These are phyloP conservation scores for Tilletiaria anomala DNA, from an alignment of 1,284 basidiomycete genomes.

Conservation along the genomic window DNA sequence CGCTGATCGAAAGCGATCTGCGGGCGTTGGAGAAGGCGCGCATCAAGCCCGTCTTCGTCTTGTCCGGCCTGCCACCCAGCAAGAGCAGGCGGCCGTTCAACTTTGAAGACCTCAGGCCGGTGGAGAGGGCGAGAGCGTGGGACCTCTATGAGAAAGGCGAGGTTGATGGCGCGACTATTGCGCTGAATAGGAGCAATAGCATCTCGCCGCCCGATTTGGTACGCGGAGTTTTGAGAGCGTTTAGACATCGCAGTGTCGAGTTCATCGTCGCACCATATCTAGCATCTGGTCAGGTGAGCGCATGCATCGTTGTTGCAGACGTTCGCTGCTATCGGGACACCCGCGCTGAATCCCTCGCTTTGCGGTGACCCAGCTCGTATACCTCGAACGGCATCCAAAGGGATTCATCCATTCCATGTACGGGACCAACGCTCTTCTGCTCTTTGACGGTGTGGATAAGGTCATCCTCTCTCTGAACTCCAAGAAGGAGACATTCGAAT, in stretches of 20 bases:
- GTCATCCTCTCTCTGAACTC: constrained; percentile 66
- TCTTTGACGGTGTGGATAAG: constrained; percentile 73
- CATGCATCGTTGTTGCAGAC: constrained; percentile 4
- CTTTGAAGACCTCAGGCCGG: constrained; percentile 29
- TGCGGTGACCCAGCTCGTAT: constrained; percentile 56
- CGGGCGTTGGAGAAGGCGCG: constrained; percentile 72
- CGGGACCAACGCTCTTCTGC: constrained; percentile 72
- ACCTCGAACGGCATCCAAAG: constrained; percentile 81
- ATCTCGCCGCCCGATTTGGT: constrained; percentile 59
- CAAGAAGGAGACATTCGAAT: constrained; percentile 51
- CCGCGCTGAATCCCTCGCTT: neutral
- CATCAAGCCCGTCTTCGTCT: constrained; percentile 96
- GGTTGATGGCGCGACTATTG: constrained; percentile 66
- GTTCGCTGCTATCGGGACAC: neutral
- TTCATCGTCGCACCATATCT: constrained; percentile 91
- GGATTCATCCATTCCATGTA: constrained; percentile 89
- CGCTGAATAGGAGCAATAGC: constrained; percentile 59
- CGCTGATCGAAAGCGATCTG: constrained; percentile 76
- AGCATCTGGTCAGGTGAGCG: constrained; percentile 72
- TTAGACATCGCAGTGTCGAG: constrained; percentile 88
- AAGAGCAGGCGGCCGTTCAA: constrained; percentile 25
- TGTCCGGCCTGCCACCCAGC: constrained; percentile 51
- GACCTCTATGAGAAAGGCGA: constrained; percentile 34
- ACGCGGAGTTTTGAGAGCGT: constrained; percentile 77
- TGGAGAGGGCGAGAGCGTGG: constrained; percentile 28